Evolutionary conservation across 495 filamentous ascomycete genomes (phyloP), one percentile per base, ranked within the genome.

Genomic region (Sabuloglossum arenarium): DNA sequence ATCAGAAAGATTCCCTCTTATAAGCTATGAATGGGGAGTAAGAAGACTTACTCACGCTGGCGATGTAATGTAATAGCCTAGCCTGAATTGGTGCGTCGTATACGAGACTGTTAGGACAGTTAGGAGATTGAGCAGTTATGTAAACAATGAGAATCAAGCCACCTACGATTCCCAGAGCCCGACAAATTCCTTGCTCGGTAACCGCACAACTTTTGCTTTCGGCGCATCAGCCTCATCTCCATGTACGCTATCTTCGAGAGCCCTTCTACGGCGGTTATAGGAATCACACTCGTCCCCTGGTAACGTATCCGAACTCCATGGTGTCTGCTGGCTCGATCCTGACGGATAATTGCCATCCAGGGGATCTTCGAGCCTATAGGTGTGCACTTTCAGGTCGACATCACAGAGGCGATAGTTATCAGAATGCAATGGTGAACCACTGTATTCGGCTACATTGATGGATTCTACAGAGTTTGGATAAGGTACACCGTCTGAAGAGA

Each of bases 121-220:
- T 28, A 11, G 50, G 9, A 61, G n/a, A 6, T 55, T 3, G 37
- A 4, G 11, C 29, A 45, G n/a, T n/a, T n/a, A n/a, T n/a, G n/a
- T n/a, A n/a, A n/a, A n/a, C n/a, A n/a, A n/a, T n/a, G n/a, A 37
- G n/a, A 27, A 24, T 47, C 69, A n/a, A n/a, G n/a, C n/a, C 47
- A 28, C 47, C 21, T 68, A 70, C 66, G 70, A 71, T 51, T 75
- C 71, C 76, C 76, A 79, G 16, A 71, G 50, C 31, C 68, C 69
- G 55, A 73, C 66, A n/a, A 77, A 59, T 4, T 60, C 51, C 27
- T 63, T 64, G 49, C 62, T 65, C 0, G 76, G 76, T 21, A 79
- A 61, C 16, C 34, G 39, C 19, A 64, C 56, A 14, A 72, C 58
- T 12, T 62, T 68, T 14, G 67, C 62, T 47, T 62, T 54, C 25